phyloP scores from a whole-genome alignment of 176 grass and related monocot species.

The Hyparrhenia diplandra region DNA sequence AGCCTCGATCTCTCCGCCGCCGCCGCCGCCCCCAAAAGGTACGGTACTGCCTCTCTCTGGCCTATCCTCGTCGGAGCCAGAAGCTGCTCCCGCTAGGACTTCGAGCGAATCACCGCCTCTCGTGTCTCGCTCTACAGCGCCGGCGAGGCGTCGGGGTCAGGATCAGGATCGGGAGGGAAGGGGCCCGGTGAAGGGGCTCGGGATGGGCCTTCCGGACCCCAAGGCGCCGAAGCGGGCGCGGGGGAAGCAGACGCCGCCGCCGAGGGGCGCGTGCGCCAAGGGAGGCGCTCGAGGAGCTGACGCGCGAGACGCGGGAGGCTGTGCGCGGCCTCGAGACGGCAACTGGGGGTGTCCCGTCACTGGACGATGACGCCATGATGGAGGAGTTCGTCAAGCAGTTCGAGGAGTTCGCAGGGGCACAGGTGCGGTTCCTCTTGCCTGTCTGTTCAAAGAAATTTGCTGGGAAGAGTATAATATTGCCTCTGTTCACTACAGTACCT shows the following conservation, averaged over 20 bases:
- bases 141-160: conserved; percentile 32
- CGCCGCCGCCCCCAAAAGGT: conserved; percentile 43
- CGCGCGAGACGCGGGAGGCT: conserved; percentile 78
- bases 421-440: conserved; percentile 40
- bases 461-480: too few species aligned
- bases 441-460: not conserved
- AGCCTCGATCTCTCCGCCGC: conserved; percentile 48
- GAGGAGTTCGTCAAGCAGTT: conserved; percentile 99
- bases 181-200: conserved; percentile 43
- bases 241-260: conserved; percentile 28
- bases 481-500: not conserved
- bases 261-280: conserved; percentile 51
- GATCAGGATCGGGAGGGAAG: conserved; percentile 17
- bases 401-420: conserved; percentile 78
- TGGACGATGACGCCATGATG: conserved; percentile 81
- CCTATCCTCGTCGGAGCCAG: not conserved
- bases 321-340: conserved; percentile 86
- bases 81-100: not conserved
- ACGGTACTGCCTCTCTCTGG: not conserved
- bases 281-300: conserved; percentile 95
- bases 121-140: not conserved
- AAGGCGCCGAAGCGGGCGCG: conserved; percentile 55
- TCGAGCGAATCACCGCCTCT: not conserved
- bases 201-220: conserved; percentile 73
- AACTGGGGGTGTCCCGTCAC: conserved; percentile 36